Base-by-base conservation (phyloP, 495 filamentous ascomycete genomes). In the Tetracladium setigerum region DNA sequence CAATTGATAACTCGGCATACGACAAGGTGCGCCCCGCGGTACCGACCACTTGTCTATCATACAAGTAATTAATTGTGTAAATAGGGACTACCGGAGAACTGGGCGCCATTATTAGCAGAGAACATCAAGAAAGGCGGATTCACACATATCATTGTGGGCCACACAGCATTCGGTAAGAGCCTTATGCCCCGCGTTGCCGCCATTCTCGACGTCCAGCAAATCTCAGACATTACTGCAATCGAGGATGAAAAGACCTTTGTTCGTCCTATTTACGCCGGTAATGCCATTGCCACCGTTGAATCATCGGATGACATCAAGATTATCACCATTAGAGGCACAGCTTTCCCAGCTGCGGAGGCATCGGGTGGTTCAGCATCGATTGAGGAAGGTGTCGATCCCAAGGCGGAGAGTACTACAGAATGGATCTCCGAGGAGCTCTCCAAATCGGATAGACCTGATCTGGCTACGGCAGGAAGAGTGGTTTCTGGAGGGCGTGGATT, bases 161-260 rank as follows among this genome's bases (percentile, higher is more conserved):
- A 95, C 73, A 94, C 91, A 14, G 94, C 92, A 6, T 98, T 98
- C 63, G 92, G 94, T 50, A 98, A 98, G 79, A 89, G 84, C 63
- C 68, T 97, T 32, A 74, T 97, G 68, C 92, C 92, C n/a, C 84
- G 92, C 35, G 83, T 96, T 2, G 89, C 94, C n/a, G 92, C 92
- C 24, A 71, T 98, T 17, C 73, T 98, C 33, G 92, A 98, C 60
- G 79, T 82, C 19, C 90, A 95, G 65, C 89, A 95, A 60, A 77
- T 98, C 43, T 95, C 88, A 9, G 92, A 98, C 62, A 84, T 97
- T 49, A 96, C 80, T 2, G 73, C 67, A 2, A 86, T 97, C 53
- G 76, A 95, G 67, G 79, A 81, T 66, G 89, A 95, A 61, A 88
- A 94, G 64, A 97, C 88, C 16, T 98, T 97, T 62, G 86, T 96